phyloP scores from a whole-genome alignment of 441 rosid genomes.

The Macaranga tanarius region DNA sequence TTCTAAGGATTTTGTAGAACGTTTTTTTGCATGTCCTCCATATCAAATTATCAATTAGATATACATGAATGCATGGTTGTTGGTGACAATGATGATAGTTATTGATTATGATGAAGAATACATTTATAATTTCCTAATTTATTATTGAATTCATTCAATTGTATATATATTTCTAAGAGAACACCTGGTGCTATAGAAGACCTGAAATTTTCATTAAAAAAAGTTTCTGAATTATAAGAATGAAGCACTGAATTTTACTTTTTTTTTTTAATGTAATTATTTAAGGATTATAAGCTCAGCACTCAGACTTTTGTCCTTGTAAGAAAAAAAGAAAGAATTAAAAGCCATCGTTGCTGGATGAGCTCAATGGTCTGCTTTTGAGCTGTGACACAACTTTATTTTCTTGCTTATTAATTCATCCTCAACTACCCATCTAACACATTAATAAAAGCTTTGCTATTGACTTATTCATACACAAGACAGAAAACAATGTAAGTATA shows the following conservation, averaged over 20 bases:
- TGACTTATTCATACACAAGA: background rate
- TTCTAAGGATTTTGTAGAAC: background rate
- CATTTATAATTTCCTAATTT: background rate
- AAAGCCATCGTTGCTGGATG: too few relatives aligned
- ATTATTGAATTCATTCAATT: background rate
- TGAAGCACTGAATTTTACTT: too few relatives aligned
- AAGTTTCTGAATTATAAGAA: too few relatives aligned
- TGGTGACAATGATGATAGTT: conserved; percentile 25
- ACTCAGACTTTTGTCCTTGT: too few relatives aligned
- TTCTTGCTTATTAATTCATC: background rate
- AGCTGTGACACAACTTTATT: background rate
- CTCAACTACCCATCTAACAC: background rate
- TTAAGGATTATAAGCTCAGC: too few relatives aligned
- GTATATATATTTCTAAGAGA: too few relatives aligned
- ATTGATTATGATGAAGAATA: background rate
- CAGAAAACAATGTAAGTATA: too few relatives aligned
- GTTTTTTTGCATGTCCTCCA: background rate
- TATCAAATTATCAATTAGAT: too few relatives aligned
- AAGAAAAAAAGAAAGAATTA: too few relatives aligned
- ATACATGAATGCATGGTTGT: conserved; percentile 29
- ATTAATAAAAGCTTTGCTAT: background rate
- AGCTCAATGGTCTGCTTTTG: background rate
- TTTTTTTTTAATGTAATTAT: too few relatives aligned
- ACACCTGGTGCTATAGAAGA: too few relatives aligned
- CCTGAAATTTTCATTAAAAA: too few relatives aligned